These are phyloP conservation scores for Salvia hispanica DNA, from an alignment of 257 asterid genomes.

Conservation along the genomic window DNA sequence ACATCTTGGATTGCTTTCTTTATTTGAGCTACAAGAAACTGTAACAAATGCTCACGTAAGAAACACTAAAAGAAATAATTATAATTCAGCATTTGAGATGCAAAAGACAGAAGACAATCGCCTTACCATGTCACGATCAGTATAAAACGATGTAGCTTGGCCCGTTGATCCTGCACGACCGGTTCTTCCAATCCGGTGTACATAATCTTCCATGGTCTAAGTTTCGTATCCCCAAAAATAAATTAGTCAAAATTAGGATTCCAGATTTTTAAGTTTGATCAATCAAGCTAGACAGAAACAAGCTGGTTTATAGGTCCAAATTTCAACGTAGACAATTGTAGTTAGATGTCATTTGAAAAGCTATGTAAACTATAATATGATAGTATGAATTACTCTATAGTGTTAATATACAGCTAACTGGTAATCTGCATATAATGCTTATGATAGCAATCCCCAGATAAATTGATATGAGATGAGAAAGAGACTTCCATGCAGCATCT, in stretches of 20 bases:
- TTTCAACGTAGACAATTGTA: neutral
- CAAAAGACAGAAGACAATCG: constrained; percentile 23
- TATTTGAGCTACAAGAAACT: constrained; percentile 85
- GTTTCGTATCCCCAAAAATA: constrained; percentile 29
- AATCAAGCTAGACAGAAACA: constrained; percentile 13
- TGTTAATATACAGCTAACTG: constrained; percentile 9
- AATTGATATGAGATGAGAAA: constrained; percentile 18
- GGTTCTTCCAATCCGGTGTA: constrained; percentile 89
- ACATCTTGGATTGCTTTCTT: constrained; percentile 83
- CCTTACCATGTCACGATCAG: constrained; percentile 78
- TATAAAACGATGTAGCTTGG: constrained; percentile 77
- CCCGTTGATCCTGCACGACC: constrained; percentile 97
- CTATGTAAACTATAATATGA: neutral
- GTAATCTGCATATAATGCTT: constrained; percentile 8
- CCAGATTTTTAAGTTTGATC: constrained; percentile 2
- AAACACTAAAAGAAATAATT: neutral
- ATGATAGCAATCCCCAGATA: constrained; percentile 1
- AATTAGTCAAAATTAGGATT: constrained; percentile 24
- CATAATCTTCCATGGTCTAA: constrained; percentile 89
- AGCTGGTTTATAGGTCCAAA: neutral
- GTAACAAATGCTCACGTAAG: constrained; percentile 32
- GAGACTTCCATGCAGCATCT: constrained; percentile 26
- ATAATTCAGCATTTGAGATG: constrained; percentile 18
- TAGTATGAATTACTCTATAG: neutral
- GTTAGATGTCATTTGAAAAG: neutral